Conservation (phyloP, 2,329 filamentous ascomycete species). For the Onygenales sp. region DNA sequence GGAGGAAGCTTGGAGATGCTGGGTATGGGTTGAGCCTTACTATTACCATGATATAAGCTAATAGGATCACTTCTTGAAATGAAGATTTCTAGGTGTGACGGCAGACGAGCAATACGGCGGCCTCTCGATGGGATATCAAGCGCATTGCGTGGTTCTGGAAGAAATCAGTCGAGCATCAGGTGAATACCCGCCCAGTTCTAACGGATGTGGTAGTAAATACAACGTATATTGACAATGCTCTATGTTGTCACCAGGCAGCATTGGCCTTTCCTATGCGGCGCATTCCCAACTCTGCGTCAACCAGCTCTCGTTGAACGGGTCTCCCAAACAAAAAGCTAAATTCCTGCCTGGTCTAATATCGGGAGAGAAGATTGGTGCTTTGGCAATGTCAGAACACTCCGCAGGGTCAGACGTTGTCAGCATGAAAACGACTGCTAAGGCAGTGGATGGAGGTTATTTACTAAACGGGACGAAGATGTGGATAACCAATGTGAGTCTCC, state of each 20-base stretch:
- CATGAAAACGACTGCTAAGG: constrained; percentile 79
- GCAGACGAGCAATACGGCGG: constrained; percentile 89
- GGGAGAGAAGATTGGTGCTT: constrained; percentile 70
- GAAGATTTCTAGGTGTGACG: constrained; percentile 79
- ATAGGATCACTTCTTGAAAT: not conserved
- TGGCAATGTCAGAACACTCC: constrained; percentile 92
- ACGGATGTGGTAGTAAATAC: not conserved
- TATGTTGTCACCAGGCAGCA: constrained; percentile 31
- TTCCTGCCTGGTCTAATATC: constrained; percentile 74
- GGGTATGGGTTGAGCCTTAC: constrained; percentile 35
- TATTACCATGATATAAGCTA: not conserved
- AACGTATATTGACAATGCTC: not conserved
- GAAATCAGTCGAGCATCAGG: constrained; percentile 82
- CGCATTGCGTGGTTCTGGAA: constrained; percentile 91
- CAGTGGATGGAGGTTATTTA: constrained; percentile 73
- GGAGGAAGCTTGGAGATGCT: constrained; percentile 84
- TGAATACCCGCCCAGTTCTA: constrained; percentile 16
- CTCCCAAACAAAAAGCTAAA: constrained; percentile 63
- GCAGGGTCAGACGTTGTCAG: constrained; percentile 89
- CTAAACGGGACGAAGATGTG: constrained; percentile 96
- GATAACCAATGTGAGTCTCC: constrained; percentile 72
- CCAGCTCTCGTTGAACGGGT: constrained; percentile 86
- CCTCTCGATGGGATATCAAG: constrained; percentile 87
- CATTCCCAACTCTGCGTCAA: constrained; percentile 96
- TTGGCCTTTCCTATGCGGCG: constrained; percentile 86